Evolutionary conservation across 2,329 filamentous ascomycete genomes (phyloP).

Genomic region (Fusarium neocosmosporiellum): DNA sequence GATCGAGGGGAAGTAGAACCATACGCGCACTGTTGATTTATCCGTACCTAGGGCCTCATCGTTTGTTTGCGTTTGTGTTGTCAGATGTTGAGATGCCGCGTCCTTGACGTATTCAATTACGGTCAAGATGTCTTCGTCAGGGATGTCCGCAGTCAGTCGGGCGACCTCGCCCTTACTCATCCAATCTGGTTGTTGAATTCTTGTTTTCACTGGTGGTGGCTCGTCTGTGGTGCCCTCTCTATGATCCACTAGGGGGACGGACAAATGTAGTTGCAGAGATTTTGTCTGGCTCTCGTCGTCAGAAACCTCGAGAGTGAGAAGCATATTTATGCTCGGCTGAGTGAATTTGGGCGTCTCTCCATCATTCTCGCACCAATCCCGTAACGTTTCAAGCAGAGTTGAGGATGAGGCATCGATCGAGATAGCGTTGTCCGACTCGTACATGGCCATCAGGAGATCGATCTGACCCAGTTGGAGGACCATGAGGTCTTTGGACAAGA

Average conservation of each 20-base stretch:
- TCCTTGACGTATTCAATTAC: constrained; percentile 58
- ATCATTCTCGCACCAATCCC: constrained; percentile 38
- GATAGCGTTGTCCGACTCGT: constrained; percentile 52
- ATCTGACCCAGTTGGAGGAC: constrained; percentile 61
- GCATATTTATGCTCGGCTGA: constrained; percentile 31
- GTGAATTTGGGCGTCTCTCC: constrained; percentile 14
- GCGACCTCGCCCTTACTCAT: constrained; percentile 61
- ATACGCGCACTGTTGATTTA: constrained; percentile 60
- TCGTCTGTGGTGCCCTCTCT: constrained; percentile 39
- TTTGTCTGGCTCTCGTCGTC: constrained; percentile 19
- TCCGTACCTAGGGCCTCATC: background rate
- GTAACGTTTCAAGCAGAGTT: constrained; percentile 28
- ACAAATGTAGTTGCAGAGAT: constrained; percentile 49
- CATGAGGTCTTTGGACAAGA: constrained; percentile 56
- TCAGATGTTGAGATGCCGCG: constrained; percentile 46
- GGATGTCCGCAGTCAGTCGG: constrained; percentile 52
- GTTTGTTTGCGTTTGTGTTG: constrained; percentile 24
- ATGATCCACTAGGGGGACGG: constrained; percentile 46
- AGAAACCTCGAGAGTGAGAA: constrained; percentile 42
- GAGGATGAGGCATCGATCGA: constrained; percentile 39
- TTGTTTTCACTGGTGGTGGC: constrained; percentile 54
- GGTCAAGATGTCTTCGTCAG: constrained; percentile 57
- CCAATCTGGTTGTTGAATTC: constrained; percentile 62
- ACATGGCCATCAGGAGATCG: constrained; percentile 66
- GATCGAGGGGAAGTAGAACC: constrained; percentile 73